Evolutionary conservation across 208 protist species (phyloP).

Genomic region (Leptomonas pyrrhocoris): DNA sequence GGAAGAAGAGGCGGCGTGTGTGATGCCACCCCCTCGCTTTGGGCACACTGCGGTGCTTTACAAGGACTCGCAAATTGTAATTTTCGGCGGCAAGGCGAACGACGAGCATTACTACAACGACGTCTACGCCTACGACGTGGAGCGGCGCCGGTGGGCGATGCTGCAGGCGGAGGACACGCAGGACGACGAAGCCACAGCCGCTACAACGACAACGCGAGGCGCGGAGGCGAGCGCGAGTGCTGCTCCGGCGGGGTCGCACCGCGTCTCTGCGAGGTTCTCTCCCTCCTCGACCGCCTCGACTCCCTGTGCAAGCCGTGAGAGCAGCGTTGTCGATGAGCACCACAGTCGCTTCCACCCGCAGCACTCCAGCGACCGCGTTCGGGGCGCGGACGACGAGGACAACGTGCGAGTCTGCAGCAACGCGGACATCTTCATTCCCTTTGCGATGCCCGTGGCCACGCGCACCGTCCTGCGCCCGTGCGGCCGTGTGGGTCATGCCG

Average conservation of each 20-base stretch:
- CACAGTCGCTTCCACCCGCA: background rate
- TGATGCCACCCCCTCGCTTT: constrained; percentile 47
- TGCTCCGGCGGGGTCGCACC: background rate
- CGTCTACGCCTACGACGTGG: constrained; percentile 42
- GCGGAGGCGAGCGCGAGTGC: background rate
- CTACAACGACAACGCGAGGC: background rate
- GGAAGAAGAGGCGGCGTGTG: background rate
- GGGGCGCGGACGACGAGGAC: background rate
- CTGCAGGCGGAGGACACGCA: constrained; percentile 10
- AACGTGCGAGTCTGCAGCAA: background rate
- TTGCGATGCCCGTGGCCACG: background rate
- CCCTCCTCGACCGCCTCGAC: background rate
- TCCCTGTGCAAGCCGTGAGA: background rate
- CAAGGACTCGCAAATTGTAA: constrained; percentile 44
- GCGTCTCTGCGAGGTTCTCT: background rate
- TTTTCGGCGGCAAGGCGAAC: constrained; percentile 57
- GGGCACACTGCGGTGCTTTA: constrained; percentile 70
- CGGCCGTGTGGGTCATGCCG: constrained; percentile 49
- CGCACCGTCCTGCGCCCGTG: constrained; percentile 15
- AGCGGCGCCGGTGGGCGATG: constrained; percentile 25
- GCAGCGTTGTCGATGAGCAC: background rate
- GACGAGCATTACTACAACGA: constrained; percentile 48
- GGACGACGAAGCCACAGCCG: background rate
- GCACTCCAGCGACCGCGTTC: background rate
- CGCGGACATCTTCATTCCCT: background rate